Conservation (phyloP, 2,329 filamentous ascomycete genomes). For the Emydomyces testavorans region DNA sequence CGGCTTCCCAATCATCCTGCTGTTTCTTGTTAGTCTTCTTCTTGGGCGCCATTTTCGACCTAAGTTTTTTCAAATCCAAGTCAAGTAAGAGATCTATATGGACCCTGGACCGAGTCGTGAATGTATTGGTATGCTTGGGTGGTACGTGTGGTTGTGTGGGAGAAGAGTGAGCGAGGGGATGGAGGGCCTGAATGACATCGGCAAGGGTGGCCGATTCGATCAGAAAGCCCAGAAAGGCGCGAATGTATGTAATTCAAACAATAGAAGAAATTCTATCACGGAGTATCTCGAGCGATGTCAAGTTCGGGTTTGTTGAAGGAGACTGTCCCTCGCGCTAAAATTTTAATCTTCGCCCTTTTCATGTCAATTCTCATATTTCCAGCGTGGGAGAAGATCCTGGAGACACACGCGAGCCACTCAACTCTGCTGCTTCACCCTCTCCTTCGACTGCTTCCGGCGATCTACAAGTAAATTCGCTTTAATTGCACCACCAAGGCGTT, state of each 20-base stretch:
- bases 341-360: too few relatives aligned
- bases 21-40: constrained; percentile 83
- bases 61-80: neutral
- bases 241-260: too few relatives aligned
- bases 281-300: neutral
- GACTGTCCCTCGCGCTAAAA: neutral
- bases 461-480: too few relatives aligned
- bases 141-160: constrained; percentile 2
- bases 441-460: too few relatives aligned
- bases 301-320: neutral
- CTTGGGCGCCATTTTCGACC: constrained; percentile 68
- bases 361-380: too few relatives aligned
- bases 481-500: too few relatives aligned
- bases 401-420: constrained; percentile 3
- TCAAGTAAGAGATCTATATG: neutral
- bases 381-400: neutral
- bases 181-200: constrained; percentile 8
- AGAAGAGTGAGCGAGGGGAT: neutral
- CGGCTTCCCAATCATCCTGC: constrained; percentile 89
- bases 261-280: neutral
- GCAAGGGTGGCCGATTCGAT: constrained; percentile 7
- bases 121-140: constrained; percentile 7
- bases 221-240: neutral
- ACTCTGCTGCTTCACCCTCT: neutral
- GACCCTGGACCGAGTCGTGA: constrained; percentile 6